Conservation (phyloP, 345 rosid genomes). For the Bruguiera sexangula region DNA sequence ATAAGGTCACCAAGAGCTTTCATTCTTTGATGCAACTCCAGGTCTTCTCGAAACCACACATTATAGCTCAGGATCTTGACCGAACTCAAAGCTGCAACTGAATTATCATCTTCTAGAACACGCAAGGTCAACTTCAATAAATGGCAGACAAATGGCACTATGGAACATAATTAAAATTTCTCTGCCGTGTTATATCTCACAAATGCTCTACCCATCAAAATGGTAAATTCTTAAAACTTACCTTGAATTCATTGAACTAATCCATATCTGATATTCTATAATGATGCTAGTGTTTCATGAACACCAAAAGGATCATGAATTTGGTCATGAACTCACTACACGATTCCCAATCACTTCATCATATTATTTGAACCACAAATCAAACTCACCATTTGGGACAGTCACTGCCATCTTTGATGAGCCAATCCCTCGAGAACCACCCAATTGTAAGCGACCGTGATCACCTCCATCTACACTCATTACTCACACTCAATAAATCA, state of each 20-base stretch:
- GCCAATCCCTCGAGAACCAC: conserved; percentile 19
- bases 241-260: too few species aligned
- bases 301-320: too few species aligned
- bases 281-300: too few species aligned
- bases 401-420: conserved; percentile 20
- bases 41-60: conserved; percentile 95
- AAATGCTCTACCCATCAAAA: too few species aligned
- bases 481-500: background rate
- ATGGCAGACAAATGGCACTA: too few species aligned
- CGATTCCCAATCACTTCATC: too few species aligned
- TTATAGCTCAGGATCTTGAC: conserved; percentile 85
- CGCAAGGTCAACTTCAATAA: background rate
- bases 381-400: conserved; percentile 13
- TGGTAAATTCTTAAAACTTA: too few species aligned
- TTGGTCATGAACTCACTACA: too few species aligned
- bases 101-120: conserved; percentile 36
- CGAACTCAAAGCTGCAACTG: conserved; percentile 32
- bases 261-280: too few species aligned
- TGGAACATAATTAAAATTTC: too few species aligned
- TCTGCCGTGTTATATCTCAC: too few species aligned
- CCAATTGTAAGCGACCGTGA: conserved; percentile 8
- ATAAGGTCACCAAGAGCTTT: conserved; percentile 74
- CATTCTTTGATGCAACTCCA: conserved; percentile 78
- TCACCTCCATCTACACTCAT: conserved; percentile 7
- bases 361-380: background rate